Evolutionary conservation across 1,284 basidiomycete species (phyloP).

Genomic region (Grifola frondosa): DNA sequence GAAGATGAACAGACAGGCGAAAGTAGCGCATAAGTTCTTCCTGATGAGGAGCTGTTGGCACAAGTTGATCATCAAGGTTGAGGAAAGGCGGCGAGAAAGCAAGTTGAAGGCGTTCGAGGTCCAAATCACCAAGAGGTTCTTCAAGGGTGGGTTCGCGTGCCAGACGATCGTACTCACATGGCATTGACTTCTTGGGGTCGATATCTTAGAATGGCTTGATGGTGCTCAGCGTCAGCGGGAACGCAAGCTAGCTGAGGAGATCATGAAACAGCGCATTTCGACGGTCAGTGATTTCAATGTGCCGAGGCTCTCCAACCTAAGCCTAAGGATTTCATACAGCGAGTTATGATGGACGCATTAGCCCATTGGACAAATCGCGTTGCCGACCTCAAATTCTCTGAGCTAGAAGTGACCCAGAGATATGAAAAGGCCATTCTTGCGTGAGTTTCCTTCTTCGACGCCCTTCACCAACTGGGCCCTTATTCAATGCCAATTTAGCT

Average conservation of each 20-base stretch:
- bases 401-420: constrained; percentile 58
- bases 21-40: constrained; percentile 55
- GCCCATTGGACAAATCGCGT: constrained; percentile 68
- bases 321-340: constrained; percentile 39
- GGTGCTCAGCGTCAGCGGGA: constrained; percentile 36
- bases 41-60: constrained; percentile 50
- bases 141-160: constrained; percentile 54
- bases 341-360: constrained; percentile 47
- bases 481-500: neutral
- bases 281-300: constrained; percentile 36
- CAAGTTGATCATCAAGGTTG: constrained; percentile 50
- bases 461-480: neutral
- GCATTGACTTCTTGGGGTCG: constrained; percentile 6
- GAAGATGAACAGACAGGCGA: constrained; percentile 57
- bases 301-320: constrained; percentile 3
- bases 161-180: neutral
- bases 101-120: constrained; percentile 46
- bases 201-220: constrained; percentile 47
- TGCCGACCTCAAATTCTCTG: constrained; percentile 69
- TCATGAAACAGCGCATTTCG: constrained; percentile 38
- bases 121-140: constrained; percentile 37
- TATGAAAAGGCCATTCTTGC: constrained; percentile 44
- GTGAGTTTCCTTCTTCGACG: constrained; percentile 37
- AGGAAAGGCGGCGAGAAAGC: constrained; percentile 47
- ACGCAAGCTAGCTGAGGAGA: constrained; percentile 39